These are phyloP conservation scores for Candida incommunis DNA, from an alignment of 805 yeast genomes.

Conservation along the genomic window DNA sequence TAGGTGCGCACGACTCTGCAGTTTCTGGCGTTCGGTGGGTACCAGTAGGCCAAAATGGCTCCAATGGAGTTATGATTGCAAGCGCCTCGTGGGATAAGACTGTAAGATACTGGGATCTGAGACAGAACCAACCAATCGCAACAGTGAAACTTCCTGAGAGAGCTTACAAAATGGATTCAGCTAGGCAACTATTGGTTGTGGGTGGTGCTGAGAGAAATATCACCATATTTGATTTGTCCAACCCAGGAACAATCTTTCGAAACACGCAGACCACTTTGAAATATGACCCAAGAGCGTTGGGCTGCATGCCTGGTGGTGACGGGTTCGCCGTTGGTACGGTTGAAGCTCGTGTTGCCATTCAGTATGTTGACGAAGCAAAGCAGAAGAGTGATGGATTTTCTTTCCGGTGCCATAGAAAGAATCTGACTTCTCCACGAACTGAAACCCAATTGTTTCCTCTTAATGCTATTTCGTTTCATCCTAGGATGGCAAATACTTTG, in stretches of 20 bases:
- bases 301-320: conserved; percentile 82
- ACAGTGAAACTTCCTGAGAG: conserved; percentile 79
- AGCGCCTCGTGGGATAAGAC: conserved; percentile 97
- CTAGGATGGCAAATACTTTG: conserved; percentile 78
- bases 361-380: conserved; percentile 59
- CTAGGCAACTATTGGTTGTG: conserved; percentile 73
- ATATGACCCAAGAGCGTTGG: conserved; percentile 71
- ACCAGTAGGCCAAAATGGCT: conserved; percentile 68
- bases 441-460: conserved; percentile 67
- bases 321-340: conserved; percentile 89
- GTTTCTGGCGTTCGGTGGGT: conserved; percentile 65
- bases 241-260: conserved; percentile 74
- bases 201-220: conserved; percentile 87
- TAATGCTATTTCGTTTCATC: conserved; percentile 75
- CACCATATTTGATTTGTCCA: conserved; percentile 53
- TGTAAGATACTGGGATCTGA: conserved; percentile 85
- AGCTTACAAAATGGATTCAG: conserved; percentile 77
- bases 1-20: conserved; percentile 77
- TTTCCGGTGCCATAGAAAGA: conserved; percentile 86
- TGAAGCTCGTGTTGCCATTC: conserved; percentile 93
- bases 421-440: conserved; percentile 34
- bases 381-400: conserved; percentile 55
- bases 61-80: conserved; percentile 58
- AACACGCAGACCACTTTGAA: conserved; percentile 64
- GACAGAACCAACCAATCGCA: conserved; percentile 69